phyloP scores from a whole-genome alignment of 2,329 filamentous ascomycete genomes.

The Trichoderma sp. region DNA sequence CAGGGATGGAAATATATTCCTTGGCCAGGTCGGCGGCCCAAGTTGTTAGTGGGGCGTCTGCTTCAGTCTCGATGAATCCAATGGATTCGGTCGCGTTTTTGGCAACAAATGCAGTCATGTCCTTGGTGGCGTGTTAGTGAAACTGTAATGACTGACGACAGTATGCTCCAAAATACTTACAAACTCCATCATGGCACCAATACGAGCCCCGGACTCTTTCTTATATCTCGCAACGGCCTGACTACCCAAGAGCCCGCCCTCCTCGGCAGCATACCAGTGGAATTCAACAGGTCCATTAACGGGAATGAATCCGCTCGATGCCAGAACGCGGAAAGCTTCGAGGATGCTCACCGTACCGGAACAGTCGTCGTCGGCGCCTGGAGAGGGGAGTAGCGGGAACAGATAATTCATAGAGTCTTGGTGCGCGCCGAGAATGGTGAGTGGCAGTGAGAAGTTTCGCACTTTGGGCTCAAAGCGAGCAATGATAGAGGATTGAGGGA shows the following conservation, averaged over 20 bases:
- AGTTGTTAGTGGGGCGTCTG: slow-evolving; percentile 36
- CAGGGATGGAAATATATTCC: slow-evolving; percentile 38
- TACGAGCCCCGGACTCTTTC: slow-evolving; percentile 56
- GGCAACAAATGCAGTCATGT: slow-evolving; percentile 41
- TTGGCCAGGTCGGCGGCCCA: slow-evolving; percentile 35
- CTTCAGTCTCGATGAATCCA: slow-evolving; percentile 38
- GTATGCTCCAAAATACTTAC: slow-evolving; percentile 47
- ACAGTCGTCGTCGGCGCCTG: slow-evolving; percentile 72
- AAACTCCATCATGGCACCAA: slow-evolving; percentile 71
- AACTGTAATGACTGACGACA: neutral
- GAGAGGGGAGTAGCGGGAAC: slow-evolving; percentile 65
- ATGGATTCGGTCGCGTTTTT: slow-evolving; percentile 40
- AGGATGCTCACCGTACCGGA: slow-evolving; percentile 71
- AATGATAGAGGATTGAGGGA: slow-evolving; percentile 70
- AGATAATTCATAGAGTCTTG: slow-evolving; percentile 74
- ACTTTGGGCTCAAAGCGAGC: slow-evolving; percentile 56
- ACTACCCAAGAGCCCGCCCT: slow-evolving; percentile 62
- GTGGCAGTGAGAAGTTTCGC: slow-evolving; percentile 27
- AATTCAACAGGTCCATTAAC: slow-evolving; percentile 58
- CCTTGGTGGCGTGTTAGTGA: slow-evolving; percentile 46
- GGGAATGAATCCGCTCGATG: slow-evolving; percentile 40
- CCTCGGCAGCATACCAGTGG: slow-evolving; percentile 79
- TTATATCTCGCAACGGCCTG: slow-evolving; percentile 69
- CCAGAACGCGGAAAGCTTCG: slow-evolving; percentile 66
- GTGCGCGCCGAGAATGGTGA: slow-evolving; percentile 58